Evolutionary conservation across 2,329 filamentous ascomycete species (phyloP).

Genomic region (Alternaria arbusti): DNA sequence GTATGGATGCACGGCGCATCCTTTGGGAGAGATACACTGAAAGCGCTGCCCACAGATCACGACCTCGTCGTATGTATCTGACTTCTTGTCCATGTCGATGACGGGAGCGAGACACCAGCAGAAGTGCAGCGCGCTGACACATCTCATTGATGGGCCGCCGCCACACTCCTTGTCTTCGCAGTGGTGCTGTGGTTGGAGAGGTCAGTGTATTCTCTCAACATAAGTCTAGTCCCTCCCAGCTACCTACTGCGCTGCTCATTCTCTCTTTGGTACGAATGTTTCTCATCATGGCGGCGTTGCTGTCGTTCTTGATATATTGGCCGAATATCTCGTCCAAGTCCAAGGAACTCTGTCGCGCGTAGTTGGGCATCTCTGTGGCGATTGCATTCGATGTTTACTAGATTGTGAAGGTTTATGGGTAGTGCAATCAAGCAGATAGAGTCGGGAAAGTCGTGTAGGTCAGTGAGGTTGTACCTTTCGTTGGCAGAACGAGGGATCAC

Average conservation of each 20-base stretch:
- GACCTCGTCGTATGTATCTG: neutral
- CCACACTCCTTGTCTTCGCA: constrained; percentile 9
- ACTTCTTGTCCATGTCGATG: neutral
- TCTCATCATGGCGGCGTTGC: neutral
- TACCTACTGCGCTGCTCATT: constrained; percentile 1
- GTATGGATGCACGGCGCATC: constrained; percentile 14
- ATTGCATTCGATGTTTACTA: neutral
- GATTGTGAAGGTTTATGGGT: neutral
- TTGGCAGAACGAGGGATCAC: neutral
- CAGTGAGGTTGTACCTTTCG: neutral
- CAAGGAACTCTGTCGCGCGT: constrained; percentile 3
- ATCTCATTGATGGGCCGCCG: neutral
- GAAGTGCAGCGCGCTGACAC: constrained; percentile 5
- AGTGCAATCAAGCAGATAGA: neutral
- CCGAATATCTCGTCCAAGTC: constrained; percentile 7
- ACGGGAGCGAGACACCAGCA: constrained; percentile 2
- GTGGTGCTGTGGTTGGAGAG: constrained; percentile 2
- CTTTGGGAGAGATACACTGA: constrained; percentile 2
- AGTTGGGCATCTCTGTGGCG: constrained; percentile 4
- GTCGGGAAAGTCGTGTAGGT: neutral
- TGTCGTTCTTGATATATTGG: neutral
- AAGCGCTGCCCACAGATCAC: constrained; percentile 13
- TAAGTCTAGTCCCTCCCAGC: too few relatives aligned
- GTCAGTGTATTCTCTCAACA: neutral
- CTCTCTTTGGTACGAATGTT: constrained; percentile 5